phyloP scores from a whole-genome alignment of 371 early-diverging fungal species.

The Thermomucor indicae-seudaticae region DNA sequence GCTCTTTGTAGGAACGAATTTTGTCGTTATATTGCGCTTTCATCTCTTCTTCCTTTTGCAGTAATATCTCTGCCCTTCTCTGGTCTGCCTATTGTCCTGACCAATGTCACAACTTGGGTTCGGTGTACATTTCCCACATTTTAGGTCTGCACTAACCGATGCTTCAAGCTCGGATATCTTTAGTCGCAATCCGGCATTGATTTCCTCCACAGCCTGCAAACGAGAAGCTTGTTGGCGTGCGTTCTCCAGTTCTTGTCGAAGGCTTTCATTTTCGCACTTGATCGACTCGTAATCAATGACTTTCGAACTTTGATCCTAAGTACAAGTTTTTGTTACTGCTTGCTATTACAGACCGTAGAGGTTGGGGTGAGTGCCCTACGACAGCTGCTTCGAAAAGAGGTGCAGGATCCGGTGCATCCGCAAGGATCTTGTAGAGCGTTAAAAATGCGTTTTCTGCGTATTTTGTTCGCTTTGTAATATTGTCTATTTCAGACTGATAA shows the following conservation, averaged over 20 bases:
- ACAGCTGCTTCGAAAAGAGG: slow-evolving; percentile 57
- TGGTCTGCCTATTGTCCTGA: slow-evolving; percentile 48
- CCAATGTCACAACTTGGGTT: neutral
- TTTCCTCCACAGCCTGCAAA: slow-evolving; percentile 41
- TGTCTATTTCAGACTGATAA: slow-evolving; percentile 90
- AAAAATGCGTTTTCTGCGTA: slow-evolving; percentile 81
- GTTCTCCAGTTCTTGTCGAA: slow-evolving; percentile 52
- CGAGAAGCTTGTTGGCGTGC: slow-evolving; percentile 36
- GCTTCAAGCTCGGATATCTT: slow-evolving; percentile 49
- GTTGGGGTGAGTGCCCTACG: slow-evolving; percentile 10
- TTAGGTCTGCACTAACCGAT: slow-evolving; percentile 22
- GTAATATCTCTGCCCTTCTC: slow-evolving; percentile 50
- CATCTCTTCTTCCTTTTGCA: slow-evolving; percentile 60
- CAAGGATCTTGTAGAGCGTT: slow-evolving; percentile 72
- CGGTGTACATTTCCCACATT: no score
- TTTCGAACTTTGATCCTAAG: slow-evolving; percentile 62
- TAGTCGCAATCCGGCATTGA: slow-evolving; percentile 48
- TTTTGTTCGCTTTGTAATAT: slow-evolving; percentile 80
- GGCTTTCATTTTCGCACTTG: slow-evolving; percentile 49
- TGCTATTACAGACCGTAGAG: neutral
- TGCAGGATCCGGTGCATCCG: slow-evolving; percentile 86
- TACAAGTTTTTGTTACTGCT: no score
- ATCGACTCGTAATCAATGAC: slow-evolving; percentile 40
- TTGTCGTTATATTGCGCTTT: slow-evolving; percentile 69
- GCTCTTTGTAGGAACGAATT: slow-evolving; percentile 76